Conservation (phyloP, 495 filamentous ascomycete species). For the Jackrogersella minutella region DNA sequence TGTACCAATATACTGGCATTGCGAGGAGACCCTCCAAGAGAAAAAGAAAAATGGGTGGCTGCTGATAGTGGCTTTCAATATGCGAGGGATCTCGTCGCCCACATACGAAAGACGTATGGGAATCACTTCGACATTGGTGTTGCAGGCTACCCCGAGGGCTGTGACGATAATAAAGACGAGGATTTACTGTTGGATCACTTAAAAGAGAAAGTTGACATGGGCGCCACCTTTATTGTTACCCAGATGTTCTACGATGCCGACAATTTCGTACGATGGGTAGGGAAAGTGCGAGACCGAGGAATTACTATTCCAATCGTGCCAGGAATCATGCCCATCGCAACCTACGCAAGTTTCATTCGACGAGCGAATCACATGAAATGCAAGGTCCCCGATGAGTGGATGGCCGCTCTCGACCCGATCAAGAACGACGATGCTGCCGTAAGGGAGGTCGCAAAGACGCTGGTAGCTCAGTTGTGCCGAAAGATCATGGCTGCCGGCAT, state of each 20-base stretch:
- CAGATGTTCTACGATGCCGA: conserved; percentile 99
- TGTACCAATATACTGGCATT: conserved; percentile 98
- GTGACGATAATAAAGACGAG: conserved; percentile 87
- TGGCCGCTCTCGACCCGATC: conserved; percentile 82
- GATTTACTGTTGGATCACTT: conserved; percentile 88
- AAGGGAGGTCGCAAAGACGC: conserved; percentile 83
- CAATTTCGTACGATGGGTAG: conserved; percentile 89
- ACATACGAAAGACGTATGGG: conserved; percentile 88
- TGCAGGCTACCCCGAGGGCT: conserved; percentile 96
- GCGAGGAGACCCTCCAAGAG: conserved; percentile 92
- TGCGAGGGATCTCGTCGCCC: conserved; percentile 90
- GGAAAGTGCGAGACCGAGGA: conserved; percentile 81
- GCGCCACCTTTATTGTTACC: conserved; percentile 91
- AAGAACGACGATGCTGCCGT: conserved; percentile 97
- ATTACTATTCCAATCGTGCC: conserved; percentile 92
- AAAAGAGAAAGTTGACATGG: conserved; percentile 97
- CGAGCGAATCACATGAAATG: conserved; percentile 89
- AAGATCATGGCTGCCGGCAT: conserved; percentile 83
- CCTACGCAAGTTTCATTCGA: conserved; percentile 88
- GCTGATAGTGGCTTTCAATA: conserved; percentile 87
- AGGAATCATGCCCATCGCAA: conserved; percentile 98
- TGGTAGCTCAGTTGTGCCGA: conserved; percentile 93
- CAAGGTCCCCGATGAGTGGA: conserved; percentile 82
- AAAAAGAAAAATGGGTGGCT: conserved; percentile 92
- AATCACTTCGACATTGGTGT: conserved; percentile 98